phyloP scores from a whole-genome alignment of 192 early-diverging fungal genomes.

The Helicostylum pulchrum region DNA sequence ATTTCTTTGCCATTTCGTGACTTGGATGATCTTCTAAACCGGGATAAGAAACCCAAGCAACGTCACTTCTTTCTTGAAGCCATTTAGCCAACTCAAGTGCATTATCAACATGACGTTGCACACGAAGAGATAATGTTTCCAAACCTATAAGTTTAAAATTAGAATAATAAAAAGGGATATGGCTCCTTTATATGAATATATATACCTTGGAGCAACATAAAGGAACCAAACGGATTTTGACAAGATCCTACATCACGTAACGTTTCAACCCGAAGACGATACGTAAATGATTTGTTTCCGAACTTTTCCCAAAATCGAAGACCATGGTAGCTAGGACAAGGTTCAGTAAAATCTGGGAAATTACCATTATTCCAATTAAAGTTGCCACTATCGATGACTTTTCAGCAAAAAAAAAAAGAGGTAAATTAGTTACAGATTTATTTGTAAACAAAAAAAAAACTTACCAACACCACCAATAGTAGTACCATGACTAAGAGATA shows the following conservation, averaged over 20 bases:
- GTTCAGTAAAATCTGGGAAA: constrained; percentile 86
- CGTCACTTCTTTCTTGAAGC: constrained; percentile 65
- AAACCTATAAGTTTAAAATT: constrained; percentile 26
- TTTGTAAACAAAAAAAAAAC: too few relatives aligned
- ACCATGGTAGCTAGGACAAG: constrained; percentile 79
- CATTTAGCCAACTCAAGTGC: constrained; percentile 73
- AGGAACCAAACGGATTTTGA: constrained; percentile 84
- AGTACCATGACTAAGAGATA: constrained; percentile 76
- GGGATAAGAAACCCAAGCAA: constrained; percentile 88
- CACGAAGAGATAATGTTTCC: constrained; percentile 86
- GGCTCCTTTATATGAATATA: neutral
- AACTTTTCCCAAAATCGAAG: constrained; percentile 82
- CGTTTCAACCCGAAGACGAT: constrained; percentile 77
- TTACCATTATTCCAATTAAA: constrained; percentile 87
- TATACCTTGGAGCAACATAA: constrained; percentile 74
- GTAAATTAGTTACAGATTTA: too few relatives aligned
- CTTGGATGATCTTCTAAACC: constrained; percentile 75
- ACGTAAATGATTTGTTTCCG: constrained; percentile 70
- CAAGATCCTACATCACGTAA: constrained; percentile 84
- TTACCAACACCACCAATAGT: constrained; percentile 80
- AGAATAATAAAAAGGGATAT: too few relatives aligned
- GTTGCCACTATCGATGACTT: constrained; percentile 77
- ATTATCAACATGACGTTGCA: constrained; percentile 79
- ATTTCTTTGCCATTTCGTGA: constrained; percentile 81
- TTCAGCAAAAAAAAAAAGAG: neutral